These are phyloP conservation scores for Ophiostoma quercus DNA, from an alignment of 2,329 filamentous ascomycete genomes.

Conservation along the genomic window DNA sequence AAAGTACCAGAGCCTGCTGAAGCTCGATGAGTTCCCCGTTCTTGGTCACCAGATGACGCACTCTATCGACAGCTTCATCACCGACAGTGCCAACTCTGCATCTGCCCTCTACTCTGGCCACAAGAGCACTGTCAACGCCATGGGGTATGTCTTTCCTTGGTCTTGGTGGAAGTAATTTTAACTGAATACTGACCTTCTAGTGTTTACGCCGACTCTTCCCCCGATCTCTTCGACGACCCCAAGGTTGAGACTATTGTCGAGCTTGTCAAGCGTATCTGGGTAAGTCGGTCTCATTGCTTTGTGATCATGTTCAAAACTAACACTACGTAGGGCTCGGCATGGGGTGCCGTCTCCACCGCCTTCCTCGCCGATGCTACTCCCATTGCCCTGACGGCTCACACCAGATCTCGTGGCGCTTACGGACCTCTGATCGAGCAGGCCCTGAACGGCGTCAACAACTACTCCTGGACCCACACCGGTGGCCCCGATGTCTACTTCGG, in stretches of 20 bases:
- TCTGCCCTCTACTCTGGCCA: conserved; percentile 77
- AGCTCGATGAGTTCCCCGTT: conserved; percentile 79
- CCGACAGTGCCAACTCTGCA: conserved; percentile 79
- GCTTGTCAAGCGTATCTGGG: conserved; percentile 63
- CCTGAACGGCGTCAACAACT: conserved; percentile 70
- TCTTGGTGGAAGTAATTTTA: background rate
- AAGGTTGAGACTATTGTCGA: conserved; percentile 82
- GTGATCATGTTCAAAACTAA: background rate
- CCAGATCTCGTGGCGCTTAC: conserved; percentile 62
- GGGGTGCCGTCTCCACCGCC: conserved; percentile 71
- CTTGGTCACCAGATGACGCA: conserved; percentile 86
- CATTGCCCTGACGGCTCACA: conserved; percentile 68
- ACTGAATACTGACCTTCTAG: conserved; percentile 30
- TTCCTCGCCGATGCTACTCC: conserved; percentile 78
- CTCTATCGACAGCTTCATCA: conserved; percentile 79
- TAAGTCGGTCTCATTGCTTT: background rate
- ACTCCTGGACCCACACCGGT: conserved; percentile 69
- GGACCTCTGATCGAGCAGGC: conserved; percentile 70
- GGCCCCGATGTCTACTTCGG: conserved; percentile 80
- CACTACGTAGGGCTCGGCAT: conserved; percentile 42
- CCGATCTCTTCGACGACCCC: conserved; percentile 70
- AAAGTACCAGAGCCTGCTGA: conserved; percentile 70
- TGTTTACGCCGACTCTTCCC: conserved; percentile 72
- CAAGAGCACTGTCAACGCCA: conserved; percentile 76
- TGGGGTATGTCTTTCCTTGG: conserved; percentile 40